phyloP scores from a whole-genome alignment of 140 eudicot genomes.

The Bidens hawaiensis region DNA sequence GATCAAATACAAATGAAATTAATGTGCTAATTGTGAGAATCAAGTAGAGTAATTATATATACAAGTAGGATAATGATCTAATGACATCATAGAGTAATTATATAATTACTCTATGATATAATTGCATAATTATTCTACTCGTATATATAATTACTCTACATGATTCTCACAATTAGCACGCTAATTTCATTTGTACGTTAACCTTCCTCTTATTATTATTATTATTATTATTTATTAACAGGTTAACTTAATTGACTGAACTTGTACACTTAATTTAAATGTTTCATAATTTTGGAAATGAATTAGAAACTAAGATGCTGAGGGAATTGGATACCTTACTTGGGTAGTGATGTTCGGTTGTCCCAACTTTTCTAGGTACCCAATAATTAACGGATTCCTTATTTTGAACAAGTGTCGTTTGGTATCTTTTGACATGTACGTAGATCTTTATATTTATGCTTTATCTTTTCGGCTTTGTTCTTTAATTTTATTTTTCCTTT shows the following conservation, averaged over 20 bases:
- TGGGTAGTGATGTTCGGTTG: slow-evolving; percentile 7
- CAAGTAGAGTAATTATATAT: too few species aligned
- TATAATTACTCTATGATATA: too few species aligned
- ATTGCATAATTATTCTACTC: too few species aligned
- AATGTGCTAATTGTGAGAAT: too few species aligned
- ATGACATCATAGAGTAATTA: too few species aligned
- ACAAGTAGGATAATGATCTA: too few species aligned
- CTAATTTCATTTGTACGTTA: too few species aligned
- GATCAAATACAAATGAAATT: too few species aligned
- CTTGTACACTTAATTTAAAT: background rate
- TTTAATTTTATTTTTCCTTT: background rate
- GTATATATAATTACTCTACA: too few species aligned
- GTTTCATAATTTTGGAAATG: background rate
- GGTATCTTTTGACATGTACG: background rate
- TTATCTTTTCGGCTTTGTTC: background rate
- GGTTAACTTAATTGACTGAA: background rate
- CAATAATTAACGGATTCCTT: background rate
- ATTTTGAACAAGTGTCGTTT: slow-evolving; percentile 11
- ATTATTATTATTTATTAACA: background rate
- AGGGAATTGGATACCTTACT: background rate
- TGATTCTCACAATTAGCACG: too few species aligned
- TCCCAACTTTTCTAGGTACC: background rate
- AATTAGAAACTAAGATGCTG: background rate
- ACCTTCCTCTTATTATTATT: too few species aligned
- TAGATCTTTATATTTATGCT: background rate